Evolutionary conservation across 768 basidiomycete genomes (phyloP).

Genomic region (Tubosaeta sp.): DNA sequence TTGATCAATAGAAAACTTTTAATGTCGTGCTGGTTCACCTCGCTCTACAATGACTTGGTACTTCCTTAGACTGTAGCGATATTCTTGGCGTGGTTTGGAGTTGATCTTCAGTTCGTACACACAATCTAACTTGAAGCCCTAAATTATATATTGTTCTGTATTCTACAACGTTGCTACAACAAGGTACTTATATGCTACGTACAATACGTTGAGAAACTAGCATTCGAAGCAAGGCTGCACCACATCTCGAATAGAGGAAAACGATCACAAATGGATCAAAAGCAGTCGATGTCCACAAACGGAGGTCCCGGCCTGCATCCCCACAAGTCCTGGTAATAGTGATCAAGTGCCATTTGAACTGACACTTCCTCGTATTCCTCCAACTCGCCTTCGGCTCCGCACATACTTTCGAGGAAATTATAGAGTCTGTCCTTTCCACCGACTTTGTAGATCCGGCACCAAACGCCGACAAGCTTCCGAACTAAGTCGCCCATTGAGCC

Average conservation of each 20-base stretch:
- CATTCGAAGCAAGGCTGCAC: no score
- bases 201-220: no score
- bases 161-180: conserved; percentile 2
- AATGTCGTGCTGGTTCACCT: conserved; percentile 22
- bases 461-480: conserved; percentile 23
- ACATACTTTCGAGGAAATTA: conserved; percentile 15
- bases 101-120: background rate
- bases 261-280: background rate
- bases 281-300: conserved; percentile 2
- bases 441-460: conserved; percentile 27
- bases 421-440: conserved; percentile 18
- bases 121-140: background rate
- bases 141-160: background rate
- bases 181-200: no score
- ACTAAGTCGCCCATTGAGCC: conserved; percentile 30
- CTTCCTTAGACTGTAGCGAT: no score
- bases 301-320: conserved; percentile 12
- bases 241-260: background rate
- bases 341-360: conserved; percentile 4
- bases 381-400: conserved; percentile 25
- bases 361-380: conserved; percentile 17
- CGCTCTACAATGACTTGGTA: background rate
- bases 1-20: conserved; percentile 22
- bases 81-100: background rate
- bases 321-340: conserved; percentile 26